Base-by-base conservation (phyloP, 2,329 filamentous ascomycete species). In the Cryphonectria radicalis region DNA sequence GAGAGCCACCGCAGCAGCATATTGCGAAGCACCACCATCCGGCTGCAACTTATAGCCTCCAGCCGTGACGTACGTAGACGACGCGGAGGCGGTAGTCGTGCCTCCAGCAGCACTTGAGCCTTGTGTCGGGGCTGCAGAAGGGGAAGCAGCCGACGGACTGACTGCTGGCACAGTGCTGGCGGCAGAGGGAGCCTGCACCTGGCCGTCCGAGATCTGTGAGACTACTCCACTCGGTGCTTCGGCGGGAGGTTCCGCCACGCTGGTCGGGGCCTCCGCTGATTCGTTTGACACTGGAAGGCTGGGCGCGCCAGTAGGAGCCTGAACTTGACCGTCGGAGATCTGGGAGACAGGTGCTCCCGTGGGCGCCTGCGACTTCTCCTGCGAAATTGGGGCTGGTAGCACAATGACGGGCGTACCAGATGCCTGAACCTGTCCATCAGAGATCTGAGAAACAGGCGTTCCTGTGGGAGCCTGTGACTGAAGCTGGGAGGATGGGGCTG, bases 31-130 rank as follows among this genome's bases (percentile, higher is more conserved):
- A 19, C 53, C 65, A 13, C 22, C 10, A 4, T 55, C 35, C 6
- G 65, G 65, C n/a, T 59, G 65, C 50, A 67, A 7, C 65, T 67
- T 57, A 13, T 28, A 32, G 50, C 65, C 40, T 19, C 50, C 50
- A 43, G 53, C 65, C 3, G 64, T 66, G 19, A 32, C 46, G 37
- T 10, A 37, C 1, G 64, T 66, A 5, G 46, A n/a, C 32, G 63
- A 32, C 55, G 64, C 64, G 17, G 64, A 55, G 32, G 63, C 28
- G 13, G 63, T 28, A 37, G 42, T 43, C 13, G 25, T 28, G 22
- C 40, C 42, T 25, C 25, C 28, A 13, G 28, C 43, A 40, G 2
- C 11, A 28, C 46, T 28, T 7, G 22, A 25, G 11, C 17, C 8
- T n/a, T 37, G 59, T 43, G 62, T 17, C 37, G 11, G 40, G n/a